Evolutionary conservation across 2,329 filamentous ascomycete species (phyloP), one percentile per base, ranked within the genome.

Genomic region (Aureobasidium musti): DNA sequence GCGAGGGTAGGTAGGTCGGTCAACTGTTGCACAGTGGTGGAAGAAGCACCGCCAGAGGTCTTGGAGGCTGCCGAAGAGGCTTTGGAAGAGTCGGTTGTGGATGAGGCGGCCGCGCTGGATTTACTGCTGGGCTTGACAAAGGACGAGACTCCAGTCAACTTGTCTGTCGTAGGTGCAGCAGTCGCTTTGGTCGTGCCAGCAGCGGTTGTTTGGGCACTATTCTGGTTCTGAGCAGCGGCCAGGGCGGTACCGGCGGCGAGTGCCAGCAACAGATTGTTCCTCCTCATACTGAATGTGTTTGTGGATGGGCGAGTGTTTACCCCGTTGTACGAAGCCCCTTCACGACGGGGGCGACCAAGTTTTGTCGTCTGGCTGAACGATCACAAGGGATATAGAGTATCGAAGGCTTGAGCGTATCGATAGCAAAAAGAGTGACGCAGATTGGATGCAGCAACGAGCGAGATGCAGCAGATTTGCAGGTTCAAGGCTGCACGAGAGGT

Each of bases 1-100:
- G 82, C 80, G 53, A 88, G 79, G 43, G 82, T 84, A 13, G 87
- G 86, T 2, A 87, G 75, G 67, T 75, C 77, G 33, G 74, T 76
- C 45, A 78, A 75, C 52, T 73, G 69, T 69, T 21, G 23, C 37
- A 45, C 35, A 8, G 64, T 49, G 21, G n/a, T 41, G 6, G 63
- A 65, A 13, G 45, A 19, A 17, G 45, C 26, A 17, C 26, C 30
- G 7, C 21, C 23, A 8, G 61, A 54, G 3, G 47, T 28, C 4
- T 64, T 64, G 5, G 61, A 64, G 23, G 61, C 21, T n/a, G n/a
- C n/a, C n/a, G n/a, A n/a, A 5, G 61, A 64, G 10, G 61, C 3
- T 37, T 33, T 37, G 26, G 33, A 30, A 4, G 60, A 53, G 23
- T 17, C 5, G 10, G 47, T 3, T 10, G 49, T 53, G 19, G 61